Conservation (phyloP, 2,329 filamentous ascomycete species). For the Colletotrichum sp. region DNA sequence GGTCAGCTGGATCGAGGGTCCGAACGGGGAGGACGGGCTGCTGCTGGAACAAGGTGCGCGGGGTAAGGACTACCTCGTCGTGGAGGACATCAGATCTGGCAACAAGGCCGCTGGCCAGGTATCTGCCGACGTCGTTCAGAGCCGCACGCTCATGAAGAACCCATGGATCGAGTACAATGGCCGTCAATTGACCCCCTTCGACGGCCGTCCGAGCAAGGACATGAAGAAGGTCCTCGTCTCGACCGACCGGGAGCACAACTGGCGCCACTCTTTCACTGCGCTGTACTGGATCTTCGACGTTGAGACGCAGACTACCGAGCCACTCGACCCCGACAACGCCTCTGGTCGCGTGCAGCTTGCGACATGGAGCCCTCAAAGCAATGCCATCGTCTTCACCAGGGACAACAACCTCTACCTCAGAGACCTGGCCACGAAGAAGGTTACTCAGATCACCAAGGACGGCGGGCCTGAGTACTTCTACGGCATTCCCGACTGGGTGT, state of each 20-base stretch:
- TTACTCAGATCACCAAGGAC: constrained; percentile 81
- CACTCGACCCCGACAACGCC: constrained; percentile 74
- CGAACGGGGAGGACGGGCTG: constrained; percentile 81
- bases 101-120: constrained; percentile 30
- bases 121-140: constrained; percentile 43
- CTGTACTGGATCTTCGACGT: constrained; percentile 95
- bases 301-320: constrained; percentile 74
- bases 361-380: constrained; percentile 85
- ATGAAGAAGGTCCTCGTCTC: constrained; percentile 86
- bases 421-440: constrained; percentile 55
- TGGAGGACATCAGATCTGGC: constrained; percentile 76
- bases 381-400: constrained; percentile 87
- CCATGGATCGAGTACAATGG: constrained; percentile 65
- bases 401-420: constrained; percentile 91
- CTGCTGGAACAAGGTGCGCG: constrained; percentile 73
- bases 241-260: constrained; percentile 76
- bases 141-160: constrained; percentile 78
- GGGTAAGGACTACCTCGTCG: constrained; percentile 78
- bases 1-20: constrained; percentile 79
- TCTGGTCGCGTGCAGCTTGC: constrained; percentile 79
- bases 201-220: constrained; percentile 79
- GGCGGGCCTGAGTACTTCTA: constrained; percentile 92
- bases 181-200: constrained; percentile 58
- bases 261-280: constrained; percentile 88
- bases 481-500: constrained; percentile 94